A percentile compares a stretch with the other conserved stretches of the same genome.
phyloP scores from a whole-genome alignment of 257 asterid genomes.

The Euphrasia confusa region DNA sequence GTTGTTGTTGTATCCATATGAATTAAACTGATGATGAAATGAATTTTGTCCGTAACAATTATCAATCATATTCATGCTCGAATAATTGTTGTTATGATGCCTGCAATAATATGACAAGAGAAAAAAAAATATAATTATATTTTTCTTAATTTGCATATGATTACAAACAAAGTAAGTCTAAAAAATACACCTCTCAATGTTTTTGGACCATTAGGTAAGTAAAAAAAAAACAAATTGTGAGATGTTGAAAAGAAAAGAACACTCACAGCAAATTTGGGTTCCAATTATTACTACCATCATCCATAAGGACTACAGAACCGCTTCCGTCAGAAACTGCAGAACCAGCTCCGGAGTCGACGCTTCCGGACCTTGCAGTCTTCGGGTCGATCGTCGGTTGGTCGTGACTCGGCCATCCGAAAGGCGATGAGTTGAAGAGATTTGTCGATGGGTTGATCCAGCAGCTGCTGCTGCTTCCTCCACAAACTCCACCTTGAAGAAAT shows the following conservation, averaged over 20 bases:
- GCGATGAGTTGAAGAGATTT: slow-evolving; percentile 47
- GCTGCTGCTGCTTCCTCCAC: slow-evolving; percentile 42
- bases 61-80: slow-evolving; percentile 29
- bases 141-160: slow-evolving; percentile 10
- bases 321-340: slow-evolving; percentile 39
- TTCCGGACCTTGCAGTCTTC: slow-evolving; percentile 30
- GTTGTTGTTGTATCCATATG: slow-evolving; percentile 34
- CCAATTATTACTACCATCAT: slow-evolving; percentile 31
- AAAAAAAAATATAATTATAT: slow-evolving; percentile 12
- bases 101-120: slow-evolving; percentile 49
- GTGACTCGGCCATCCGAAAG: slow-evolving; percentile 44
- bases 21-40: slow-evolving; percentile 27
- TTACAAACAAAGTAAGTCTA: slow-evolving; percentile 31
- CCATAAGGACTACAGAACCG: slow-evolving; percentile 7
- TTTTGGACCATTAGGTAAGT: slow-evolving; percentile 25
- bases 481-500: slow-evolving; percentile 54
- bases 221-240: neutral
- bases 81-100: slow-evolving; percentile 26
- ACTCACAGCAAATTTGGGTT: slow-evolving; percentile 54
- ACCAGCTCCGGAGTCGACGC: slow-evolving; percentile 37
- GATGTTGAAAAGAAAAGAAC: neutral
- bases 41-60: slow-evolving; percentile 26
- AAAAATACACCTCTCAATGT: slow-evolving; percentile 7
- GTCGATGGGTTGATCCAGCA: slow-evolving; percentile 61
- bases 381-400: slow-evolving; percentile 8